phyloP scores from a whole-genome alignment of 2,329 filamentous ascomycete species.

The Mycosphaerella sp. region DNA sequence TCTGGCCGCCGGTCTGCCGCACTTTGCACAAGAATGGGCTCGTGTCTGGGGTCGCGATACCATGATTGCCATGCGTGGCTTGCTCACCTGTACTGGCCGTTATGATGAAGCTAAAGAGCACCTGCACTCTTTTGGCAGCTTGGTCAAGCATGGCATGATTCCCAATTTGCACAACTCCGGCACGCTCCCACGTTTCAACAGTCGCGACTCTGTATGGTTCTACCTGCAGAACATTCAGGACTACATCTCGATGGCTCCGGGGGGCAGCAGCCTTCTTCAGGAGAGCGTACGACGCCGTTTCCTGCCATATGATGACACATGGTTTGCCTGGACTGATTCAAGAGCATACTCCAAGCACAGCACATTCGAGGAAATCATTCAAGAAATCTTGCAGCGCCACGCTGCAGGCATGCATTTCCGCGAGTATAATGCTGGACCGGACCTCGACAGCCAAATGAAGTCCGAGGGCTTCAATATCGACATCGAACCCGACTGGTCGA shows the following conservation, averaged over 20 bases:
- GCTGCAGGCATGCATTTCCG: slow-evolving; percentile 85
- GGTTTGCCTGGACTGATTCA: slow-evolving; percentile 74
- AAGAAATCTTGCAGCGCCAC: slow-evolving; percentile 88
- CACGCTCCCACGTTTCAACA: slow-evolving; percentile 84
- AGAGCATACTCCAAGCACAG: slow-evolving; percentile 81
- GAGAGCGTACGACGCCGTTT: slow-evolving; percentile 78
- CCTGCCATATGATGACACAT: slow-evolving; percentile 90
- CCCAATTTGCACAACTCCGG: slow-evolving; percentile 87
- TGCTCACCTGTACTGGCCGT: slow-evolving; percentile 85
- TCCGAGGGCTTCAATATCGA: slow-evolving; percentile 87
- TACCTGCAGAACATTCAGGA: slow-evolving; percentile 95
- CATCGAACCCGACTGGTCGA: slow-evolving; percentile 84
- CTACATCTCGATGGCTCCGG: slow-evolving; percentile 73
- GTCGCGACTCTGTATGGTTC: slow-evolving; percentile 95
- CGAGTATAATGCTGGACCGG: slow-evolving; percentile 86
- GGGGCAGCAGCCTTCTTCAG: slow-evolving; percentile 66
- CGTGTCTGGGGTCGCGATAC: slow-evolving; percentile 97
- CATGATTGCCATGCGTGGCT: slow-evolving; percentile 87
- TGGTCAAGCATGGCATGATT: slow-evolving; percentile 97
- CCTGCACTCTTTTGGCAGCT: slow-evolving; percentile 88
- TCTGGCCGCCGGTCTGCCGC: slow-evolving; percentile 84
- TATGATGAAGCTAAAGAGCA: slow-evolving; percentile 88
- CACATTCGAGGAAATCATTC: slow-evolving; percentile 80
- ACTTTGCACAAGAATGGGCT: slow-evolving; percentile 91
- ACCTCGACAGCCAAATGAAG: slow-evolving; percentile 88